Evolutionary conservation across 2,329 filamentous ascomycete species (phyloP).

Genomic region (Botryosphaeria dothidea): DNA sequence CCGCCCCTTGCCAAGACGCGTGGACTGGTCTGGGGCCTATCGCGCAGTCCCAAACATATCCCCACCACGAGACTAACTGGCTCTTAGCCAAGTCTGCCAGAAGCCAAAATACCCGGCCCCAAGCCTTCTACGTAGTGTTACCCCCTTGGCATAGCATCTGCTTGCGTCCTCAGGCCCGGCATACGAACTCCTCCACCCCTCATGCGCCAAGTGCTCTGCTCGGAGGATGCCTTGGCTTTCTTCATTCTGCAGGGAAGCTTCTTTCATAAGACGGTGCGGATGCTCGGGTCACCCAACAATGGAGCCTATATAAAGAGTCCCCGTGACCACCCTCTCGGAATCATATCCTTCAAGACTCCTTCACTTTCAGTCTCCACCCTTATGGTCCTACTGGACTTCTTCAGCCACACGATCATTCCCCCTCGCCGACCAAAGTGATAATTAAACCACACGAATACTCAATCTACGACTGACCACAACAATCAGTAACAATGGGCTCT

Average conservation of each 20-base stretch:
- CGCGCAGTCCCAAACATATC: not conserved
- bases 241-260: conserved; percentile 15
- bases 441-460: not conserved
- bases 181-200: not conserved
- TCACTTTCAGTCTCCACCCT: not conserved
- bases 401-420: conserved; percentile 6
- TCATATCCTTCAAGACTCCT: not conserved
- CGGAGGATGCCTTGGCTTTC: conserved; percentile 14
- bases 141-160: not conserved
- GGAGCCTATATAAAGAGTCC: conserved; percentile 3
- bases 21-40: conserved; percentile 3
- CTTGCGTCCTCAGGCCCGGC: not conserved
- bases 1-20: not conserved
- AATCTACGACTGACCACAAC: not conserved
- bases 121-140: conserved; percentile 3
- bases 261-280: not conserved
- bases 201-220: conserved; percentile 6
- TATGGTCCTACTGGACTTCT: conserved; percentile 13
- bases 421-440: conserved; percentile 4
- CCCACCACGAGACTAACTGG: not conserved
- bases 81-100: conserved; percentile 3
- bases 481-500: conserved; percentile 21
- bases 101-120: conserved; percentile 1
- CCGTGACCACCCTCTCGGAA: not conserved
- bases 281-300: not conserved